Evolutionary conservation across 805 yeast species (phyloP).

Genomic region (Cyberlindnera subsufficiens): DNA sequence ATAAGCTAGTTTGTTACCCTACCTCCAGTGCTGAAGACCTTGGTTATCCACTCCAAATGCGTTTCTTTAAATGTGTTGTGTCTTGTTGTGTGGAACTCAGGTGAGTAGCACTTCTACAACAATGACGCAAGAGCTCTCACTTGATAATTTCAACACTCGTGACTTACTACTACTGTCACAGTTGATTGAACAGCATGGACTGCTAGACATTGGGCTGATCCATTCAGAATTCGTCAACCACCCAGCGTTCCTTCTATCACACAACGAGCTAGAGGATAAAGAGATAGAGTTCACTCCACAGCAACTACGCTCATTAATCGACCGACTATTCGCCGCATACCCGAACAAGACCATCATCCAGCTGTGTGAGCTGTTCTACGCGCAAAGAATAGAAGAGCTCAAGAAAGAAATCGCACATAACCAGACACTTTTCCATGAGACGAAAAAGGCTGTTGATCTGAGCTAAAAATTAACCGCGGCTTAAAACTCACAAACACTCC

Average conservation of each 20-base stretch:
- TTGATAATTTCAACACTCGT: conserved; percentile 16
- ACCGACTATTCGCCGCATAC: conserved; percentile 2
- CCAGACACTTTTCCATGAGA: conserved; percentile 7
- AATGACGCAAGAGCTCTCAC: conserved; percentile 1
- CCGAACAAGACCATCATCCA: conserved; percentile 11
- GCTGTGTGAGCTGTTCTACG: conserved; percentile 19
- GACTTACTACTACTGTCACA: conserved; percentile 19
- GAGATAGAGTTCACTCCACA: conserved; percentile 6
- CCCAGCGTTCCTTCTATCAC: conserved; percentile 19
- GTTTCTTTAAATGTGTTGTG: neutral
- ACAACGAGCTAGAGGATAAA: conserved; percentile 14
- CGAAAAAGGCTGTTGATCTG: neutral
- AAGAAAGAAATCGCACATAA: conserved; percentile 6
- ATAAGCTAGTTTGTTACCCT: no score
- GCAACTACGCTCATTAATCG: conserved; percentile 4
- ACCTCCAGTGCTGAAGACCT: no score
- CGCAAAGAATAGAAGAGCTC: conserved; percentile 12
- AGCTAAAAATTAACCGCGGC: no score
- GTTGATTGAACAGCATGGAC: conserved; percentile 18
- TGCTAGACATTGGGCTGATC: conserved; percentile 5
- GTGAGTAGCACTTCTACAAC: neutral
- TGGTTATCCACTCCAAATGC: no score
- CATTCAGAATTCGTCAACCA: conserved; percentile 13
- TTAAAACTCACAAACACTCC: no score
- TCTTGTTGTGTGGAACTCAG: no score